Conservation (phyloP, 2,329 filamentous ascomycete species). For the Trichoderma sp. region DNA sequence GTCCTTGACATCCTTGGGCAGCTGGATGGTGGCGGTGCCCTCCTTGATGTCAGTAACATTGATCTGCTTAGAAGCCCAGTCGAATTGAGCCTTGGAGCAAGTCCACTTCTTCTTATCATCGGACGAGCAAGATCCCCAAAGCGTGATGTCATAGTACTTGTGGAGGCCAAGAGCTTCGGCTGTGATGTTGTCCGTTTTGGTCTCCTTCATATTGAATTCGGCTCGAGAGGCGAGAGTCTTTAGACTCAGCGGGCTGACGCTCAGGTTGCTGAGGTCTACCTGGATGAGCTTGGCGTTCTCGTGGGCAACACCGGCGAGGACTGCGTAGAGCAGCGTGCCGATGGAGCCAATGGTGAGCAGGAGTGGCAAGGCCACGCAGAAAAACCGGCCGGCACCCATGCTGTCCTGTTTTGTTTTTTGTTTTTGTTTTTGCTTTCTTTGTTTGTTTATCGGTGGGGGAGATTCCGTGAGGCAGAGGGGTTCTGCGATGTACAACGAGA, state of each 20-base stretch:
- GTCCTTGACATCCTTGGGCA: conserved; percentile 64
- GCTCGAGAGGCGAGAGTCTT: conserved; percentile 24
- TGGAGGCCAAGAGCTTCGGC: conserved; percentile 59
- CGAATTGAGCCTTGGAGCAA: conserved; percentile 68
- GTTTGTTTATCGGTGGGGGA: conserved; percentile 10
- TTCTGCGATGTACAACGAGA: background rate
- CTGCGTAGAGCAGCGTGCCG: conserved; percentile 61
- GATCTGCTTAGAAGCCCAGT: conserved; percentile 74
- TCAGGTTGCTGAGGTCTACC: conserved; percentile 60
- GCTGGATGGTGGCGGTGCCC: conserved; percentile 52
- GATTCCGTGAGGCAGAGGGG: background rate
- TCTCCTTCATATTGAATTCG: conserved; percentile 7
- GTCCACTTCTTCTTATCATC: conserved; percentile 50
- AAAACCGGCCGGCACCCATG: conserved; percentile 68
- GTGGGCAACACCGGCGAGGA: conserved; percentile 54
- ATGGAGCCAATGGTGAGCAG: conserved; percentile 74
- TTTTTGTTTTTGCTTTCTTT: background rate
- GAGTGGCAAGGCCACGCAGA: conserved; percentile 87
- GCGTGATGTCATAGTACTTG: conserved; percentile 74
- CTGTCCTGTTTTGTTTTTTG: conserved; percentile 21
- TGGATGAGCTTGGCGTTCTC: conserved; percentile 57
- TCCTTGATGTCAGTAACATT: conserved; percentile 54
- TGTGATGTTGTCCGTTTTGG: conserved; percentile 49
- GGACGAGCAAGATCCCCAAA: conserved; percentile 84
- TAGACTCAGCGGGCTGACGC: conserved; percentile 28